Evolutionary conservation across 164 flowering plant genomes (phyloP).

Genomic region (Vitis amurensis): DNA sequence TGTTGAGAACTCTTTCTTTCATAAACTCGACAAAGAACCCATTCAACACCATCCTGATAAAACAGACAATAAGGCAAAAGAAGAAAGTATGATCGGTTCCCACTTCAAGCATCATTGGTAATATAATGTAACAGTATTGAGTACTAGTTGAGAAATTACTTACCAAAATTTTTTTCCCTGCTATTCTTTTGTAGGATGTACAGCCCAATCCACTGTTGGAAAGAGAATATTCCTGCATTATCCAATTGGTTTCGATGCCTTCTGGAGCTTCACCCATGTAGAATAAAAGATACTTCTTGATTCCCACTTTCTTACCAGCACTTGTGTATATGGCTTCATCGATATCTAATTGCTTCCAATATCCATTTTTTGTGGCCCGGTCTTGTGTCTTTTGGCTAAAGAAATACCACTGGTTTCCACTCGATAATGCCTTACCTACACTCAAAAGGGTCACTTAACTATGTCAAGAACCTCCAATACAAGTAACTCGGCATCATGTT

Average conservation of each 20-base stretch:
- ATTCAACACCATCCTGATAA: conserved; percentile 20
- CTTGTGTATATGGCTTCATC: conserved; percentile 21
- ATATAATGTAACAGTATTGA: neutral
- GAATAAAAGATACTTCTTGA: conserved; percentile 32
- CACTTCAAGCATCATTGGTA: no score
- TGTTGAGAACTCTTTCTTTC: conserved; percentile 16
- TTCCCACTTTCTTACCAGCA: conserved; percentile 24
- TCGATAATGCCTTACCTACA: conserved; percentile 33
- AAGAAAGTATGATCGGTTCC: neutral
- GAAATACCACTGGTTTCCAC: conserved; percentile 32
- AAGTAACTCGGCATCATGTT: no score
- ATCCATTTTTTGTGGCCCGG: conserved; percentile 28
- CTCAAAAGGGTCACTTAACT: no score
- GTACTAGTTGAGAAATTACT: neutral
- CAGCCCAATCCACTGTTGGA: neutral
- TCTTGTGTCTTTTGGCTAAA: conserved; percentile 22
- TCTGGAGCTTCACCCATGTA: conserved; percentile 18
- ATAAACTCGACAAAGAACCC: conserved; percentile 40
- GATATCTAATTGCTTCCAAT: conserved; percentile 27
- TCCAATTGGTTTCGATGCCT: conserved; percentile 33
- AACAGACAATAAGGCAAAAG: neutral
- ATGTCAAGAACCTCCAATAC: neutral
- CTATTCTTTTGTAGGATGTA: neutral
- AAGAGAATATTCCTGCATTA: conserved; percentile 44
- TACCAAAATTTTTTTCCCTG: conserved; percentile 10